phyloP scores from a whole-genome alignment of 2,329 filamentous ascomycete genomes.

The Alternaria longipes region DNA sequence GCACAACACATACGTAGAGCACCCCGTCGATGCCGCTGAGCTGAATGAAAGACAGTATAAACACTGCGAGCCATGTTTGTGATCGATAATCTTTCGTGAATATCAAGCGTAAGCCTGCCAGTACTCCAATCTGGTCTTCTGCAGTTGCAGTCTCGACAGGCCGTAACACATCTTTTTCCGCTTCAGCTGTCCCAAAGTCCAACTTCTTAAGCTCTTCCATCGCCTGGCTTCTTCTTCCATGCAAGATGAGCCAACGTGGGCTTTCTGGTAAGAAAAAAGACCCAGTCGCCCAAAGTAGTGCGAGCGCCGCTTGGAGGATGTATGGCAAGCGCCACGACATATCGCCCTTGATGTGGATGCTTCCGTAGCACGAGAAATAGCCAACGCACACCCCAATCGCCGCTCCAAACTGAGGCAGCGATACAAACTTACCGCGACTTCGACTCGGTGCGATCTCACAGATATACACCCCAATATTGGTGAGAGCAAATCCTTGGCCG shows the following conservation, averaged over 20 bases:
- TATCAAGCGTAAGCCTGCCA: background rate
- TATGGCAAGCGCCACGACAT: background rate
- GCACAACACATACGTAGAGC: background rate
- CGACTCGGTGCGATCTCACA: background rate
- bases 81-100: background rate
- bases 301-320: background rate
- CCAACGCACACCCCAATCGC: background rate
- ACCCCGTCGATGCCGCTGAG: background rate
- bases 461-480: background rate
- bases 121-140: background rate
- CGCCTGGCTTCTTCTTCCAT: background rate
- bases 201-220: background rate
- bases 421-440: background rate
- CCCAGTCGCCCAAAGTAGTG: background rate
- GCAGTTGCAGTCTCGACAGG: rapidly evolving
- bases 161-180: background rate
- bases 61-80: background rate
- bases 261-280: background rate
- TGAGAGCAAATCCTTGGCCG: background rate
- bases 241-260: background rate
- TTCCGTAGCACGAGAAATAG: background rate
- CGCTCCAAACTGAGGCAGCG: background rate
- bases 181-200: background rate
- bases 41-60: background rate
- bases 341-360: background rate